Percentiles rank a stretch among this genome's conserved stretches.
Conservation (phyloP, 2,329 filamentous ascomycete species). For the Aspergillus fumigatus region DNA sequence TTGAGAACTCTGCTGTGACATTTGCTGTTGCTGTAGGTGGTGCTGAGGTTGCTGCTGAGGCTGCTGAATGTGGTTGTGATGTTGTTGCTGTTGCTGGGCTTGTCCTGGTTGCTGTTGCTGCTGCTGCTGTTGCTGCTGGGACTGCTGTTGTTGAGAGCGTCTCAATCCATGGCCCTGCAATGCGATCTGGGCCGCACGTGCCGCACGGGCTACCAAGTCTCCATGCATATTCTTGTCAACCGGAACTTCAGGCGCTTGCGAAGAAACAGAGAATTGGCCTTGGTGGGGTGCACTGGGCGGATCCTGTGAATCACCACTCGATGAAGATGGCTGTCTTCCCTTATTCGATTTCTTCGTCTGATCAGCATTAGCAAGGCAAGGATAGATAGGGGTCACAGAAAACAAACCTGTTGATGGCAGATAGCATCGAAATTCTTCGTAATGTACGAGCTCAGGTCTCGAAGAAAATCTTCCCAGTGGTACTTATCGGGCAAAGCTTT, state of each 20-base stretch:
- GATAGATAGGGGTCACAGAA: neutral
- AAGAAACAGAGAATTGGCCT: conserved; percentile 38
- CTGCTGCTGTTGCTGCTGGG: conserved; percentile 21
- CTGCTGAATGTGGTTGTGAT: conserved; percentile 17
- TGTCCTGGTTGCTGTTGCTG: conserved; percentile 15
- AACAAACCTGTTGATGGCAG: conserved; percentile 43
- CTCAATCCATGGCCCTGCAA: conserved; percentile 41
- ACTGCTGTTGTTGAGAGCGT: conserved; percentile 32
- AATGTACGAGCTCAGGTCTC: conserved; percentile 55
- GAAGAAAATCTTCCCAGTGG: conserved; percentile 60
- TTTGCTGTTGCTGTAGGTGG: conserved; percentile 17
- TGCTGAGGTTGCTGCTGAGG: conserved; percentile 22
- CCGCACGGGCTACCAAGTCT: conserved; percentile 45
- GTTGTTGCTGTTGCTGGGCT: conserved; percentile 15
- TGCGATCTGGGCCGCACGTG: conserved; percentile 45
- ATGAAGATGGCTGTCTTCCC: conserved; percentile 32
- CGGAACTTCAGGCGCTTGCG: conserved; percentile 36
- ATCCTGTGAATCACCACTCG: conserved; percentile 35
- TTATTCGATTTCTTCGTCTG: conserved; percentile 39
- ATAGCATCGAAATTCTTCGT: conserved; percentile 54
- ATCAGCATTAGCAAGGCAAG: conserved; percentile 16
- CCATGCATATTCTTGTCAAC: conserved; percentile 39
- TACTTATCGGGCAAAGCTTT: conserved; percentile 55
- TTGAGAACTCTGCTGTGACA: conserved; percentile 19
- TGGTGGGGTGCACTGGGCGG: conserved; percentile 35